Conservation (phyloP, 2,329 filamentous ascomycete genomes). For the Aspergillus fumigatus region DNA sequence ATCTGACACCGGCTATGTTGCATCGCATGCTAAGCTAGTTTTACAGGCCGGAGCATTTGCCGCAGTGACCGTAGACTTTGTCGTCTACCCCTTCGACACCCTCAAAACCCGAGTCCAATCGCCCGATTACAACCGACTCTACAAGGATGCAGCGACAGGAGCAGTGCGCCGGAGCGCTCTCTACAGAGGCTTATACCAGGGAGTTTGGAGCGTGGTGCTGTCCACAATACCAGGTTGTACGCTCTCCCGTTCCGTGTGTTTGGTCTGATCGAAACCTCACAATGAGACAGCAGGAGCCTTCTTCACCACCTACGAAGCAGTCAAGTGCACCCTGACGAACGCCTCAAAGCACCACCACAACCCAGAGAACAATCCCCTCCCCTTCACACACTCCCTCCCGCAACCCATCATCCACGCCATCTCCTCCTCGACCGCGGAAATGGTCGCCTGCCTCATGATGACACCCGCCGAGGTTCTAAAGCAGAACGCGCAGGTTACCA, state of each 20-base stretch:
- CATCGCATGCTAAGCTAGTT: not conserved
- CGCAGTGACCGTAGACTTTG: constrained; percentile 77
- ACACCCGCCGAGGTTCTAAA: constrained; percentile 89
- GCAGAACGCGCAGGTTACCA: constrained; percentile 86
- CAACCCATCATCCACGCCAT: constrained; percentile 66
- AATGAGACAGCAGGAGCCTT: constrained; percentile 66
- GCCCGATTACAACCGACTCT: constrained; percentile 66
- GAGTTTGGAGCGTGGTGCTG: constrained; percentile 76
- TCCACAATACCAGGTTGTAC: constrained; percentile 82
- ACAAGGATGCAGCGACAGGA: constrained; percentile 54
- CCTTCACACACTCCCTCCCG: constrained; percentile 49
- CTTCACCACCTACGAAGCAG: constrained; percentile 82
- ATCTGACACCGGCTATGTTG: not conserved
- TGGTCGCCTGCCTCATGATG: constrained; percentile 79
- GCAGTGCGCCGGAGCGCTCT: constrained; percentile 52
- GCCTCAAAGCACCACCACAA: constrained; percentile 33
- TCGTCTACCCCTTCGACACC: constrained; percentile 85
- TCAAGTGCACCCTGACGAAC: constrained; percentile 60
- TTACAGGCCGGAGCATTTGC: constrained; percentile 74
- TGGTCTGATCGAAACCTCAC: not conserved
- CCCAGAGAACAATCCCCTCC: constrained; percentile 6
- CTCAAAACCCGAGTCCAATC: constrained; percentile 83
- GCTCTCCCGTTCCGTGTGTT: not conserved
- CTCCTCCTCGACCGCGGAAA: constrained; percentile 72
- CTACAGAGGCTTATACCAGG: constrained; percentile 78